Evolutionary conservation across 805 yeast genomes (phyloP).

Genomic region (Wickerhamomyces queroliae): DNA sequence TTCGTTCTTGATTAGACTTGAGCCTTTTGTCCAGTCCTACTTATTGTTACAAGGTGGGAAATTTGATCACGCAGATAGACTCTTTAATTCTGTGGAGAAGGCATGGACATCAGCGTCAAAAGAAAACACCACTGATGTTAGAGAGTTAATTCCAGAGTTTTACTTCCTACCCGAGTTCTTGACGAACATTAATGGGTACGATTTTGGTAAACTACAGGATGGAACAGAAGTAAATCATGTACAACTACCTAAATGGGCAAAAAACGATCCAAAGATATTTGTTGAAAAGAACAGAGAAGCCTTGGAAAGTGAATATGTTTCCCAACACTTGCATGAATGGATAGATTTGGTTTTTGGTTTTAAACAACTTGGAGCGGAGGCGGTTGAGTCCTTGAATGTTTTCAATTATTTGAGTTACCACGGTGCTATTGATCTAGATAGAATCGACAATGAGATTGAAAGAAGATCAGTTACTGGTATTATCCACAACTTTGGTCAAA

Average conservation of each 20-base stretch:
- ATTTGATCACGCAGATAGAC: constrained; percentile 83
- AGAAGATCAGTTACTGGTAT: constrained; percentile 74
- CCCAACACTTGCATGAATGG: constrained; percentile 74
- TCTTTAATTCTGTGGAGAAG: constrained; percentile 67
- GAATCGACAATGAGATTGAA: constrained; percentile 67
- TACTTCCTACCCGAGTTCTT: constrained; percentile 78
- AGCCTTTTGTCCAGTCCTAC: constrained; percentile 79
- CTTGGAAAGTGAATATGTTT: constrained; percentile 75
- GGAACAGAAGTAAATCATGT: constrained; percentile 56
- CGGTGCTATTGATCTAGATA: constrained; percentile 76
- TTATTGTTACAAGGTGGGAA: constrained; percentile 78
- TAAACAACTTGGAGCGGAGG: constrained; percentile 70
- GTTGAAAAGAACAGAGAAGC: constrained; percentile 77
- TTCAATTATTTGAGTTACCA: constrained; percentile 82
- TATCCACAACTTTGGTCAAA: constrained; percentile 89
- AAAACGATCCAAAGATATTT: constrained; percentile 68
- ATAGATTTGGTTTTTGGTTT: constrained; percentile 79
- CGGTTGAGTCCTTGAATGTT: constrained; percentile 63
- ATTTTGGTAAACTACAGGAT: constrained; percentile 66
- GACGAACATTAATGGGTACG: constrained; percentile 55
- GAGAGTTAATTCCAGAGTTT: constrained; percentile 86
- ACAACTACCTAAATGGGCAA: constrained; percentile 77
- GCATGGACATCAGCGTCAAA: constrained; percentile 78
- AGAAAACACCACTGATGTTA: constrained; percentile 81
- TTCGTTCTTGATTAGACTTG: constrained; percentile 66